These are phyloP conservation scores for Pythium angustatum DNA, from an alignment of 352 stramenopile genomes.

Conservation along the genomic window DNA sequence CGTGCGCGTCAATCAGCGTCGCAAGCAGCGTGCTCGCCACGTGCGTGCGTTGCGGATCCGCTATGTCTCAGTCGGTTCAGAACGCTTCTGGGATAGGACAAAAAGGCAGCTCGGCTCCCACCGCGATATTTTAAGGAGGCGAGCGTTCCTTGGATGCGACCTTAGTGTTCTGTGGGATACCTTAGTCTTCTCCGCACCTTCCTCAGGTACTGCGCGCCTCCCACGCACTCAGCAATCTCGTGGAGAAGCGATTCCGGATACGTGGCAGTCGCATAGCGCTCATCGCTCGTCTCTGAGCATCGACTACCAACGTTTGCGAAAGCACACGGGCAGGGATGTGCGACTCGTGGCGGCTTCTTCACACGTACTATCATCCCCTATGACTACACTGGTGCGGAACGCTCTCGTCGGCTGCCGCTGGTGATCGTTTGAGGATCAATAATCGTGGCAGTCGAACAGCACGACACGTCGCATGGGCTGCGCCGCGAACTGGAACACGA, in stretches of 20 bases:
- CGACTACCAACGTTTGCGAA: no score
- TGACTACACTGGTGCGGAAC: not conserved
- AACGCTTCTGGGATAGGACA: slow-evolving; percentile 5
- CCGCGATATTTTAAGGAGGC: not conserved
- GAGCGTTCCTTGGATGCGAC: not conserved
- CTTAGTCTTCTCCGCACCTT: slow-evolving; percentile 5
- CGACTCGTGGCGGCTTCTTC: no score
- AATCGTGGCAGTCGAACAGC: slow-evolving; percentile 1
- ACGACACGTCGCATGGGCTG: not conserved
- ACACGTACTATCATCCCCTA: no score
- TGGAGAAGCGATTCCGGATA: no score
- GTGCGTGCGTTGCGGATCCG: slow-evolving; percentile 1
- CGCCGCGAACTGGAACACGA: slow-evolving; percentile 4
- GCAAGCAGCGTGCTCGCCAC: not conserved
- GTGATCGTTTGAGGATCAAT: no score
- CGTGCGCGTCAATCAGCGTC: not conserved
- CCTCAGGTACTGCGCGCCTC: not conserved
- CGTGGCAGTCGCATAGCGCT: no score
- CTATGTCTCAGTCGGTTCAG: not conserved
- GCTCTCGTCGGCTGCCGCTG: no score
- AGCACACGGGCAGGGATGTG: no score
- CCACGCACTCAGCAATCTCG: no score
- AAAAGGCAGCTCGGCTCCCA: not conserved
- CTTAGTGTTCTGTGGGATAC: slow-evolving; percentile 1
- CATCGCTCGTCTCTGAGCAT: no score